Evolutionary conservation across 2,329 filamentous ascomycete genomes (phyloP), one percentile per base, ranked within the genome.

Genomic region (Fusarium compactum): DNA sequence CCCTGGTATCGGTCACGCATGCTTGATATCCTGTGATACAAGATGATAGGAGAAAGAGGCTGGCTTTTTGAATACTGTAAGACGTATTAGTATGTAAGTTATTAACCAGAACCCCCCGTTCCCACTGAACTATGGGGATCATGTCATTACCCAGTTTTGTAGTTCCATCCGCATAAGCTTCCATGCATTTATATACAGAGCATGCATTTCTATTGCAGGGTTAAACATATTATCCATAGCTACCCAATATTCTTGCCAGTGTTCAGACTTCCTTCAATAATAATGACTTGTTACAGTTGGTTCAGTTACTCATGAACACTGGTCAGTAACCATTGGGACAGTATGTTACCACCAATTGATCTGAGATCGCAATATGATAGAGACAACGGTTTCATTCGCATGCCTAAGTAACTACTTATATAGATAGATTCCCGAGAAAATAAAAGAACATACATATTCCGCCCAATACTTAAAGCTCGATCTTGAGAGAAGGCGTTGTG

Each of bases 381-480:
- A n/a, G 6, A 38, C 6, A n/a, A n/a, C 10, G 18, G 5, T 38
- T 12, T 12, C 3, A 12, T 38, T n/a, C 34, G 10, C 34, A 38
- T 38, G 18, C 3, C 14, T 1, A 15, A 14, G 14, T 30, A 8
- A 0, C 3, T 7, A 7, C 4, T 6, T 8, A 20, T 8, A 41
- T 11, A 20, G 11, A 15, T 29, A n/a, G 12, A 12, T 14, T 3
- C 6, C 5, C 5, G 9, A 48, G 27, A 10, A 22, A 22, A 16
- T 4, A 11, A 48, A 48, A 30, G 16, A 24, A 32, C 30, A 18
- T 11, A 16, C 2, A 24, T 12, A 6, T n/a, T 18, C 6, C 12
- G 18, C 34, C 10, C 12, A 41, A 41, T 27, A 27, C 20, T 11
- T 15, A 11, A 38, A 22, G 22, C 10, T 50, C 14, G 14, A 22